These are phyloP conservation scores for Cladosporium austrohemisphaericum DNA, from an alignment of 2,329 filamentous ascomycete genomes.

Conservation along the genomic window DNA sequence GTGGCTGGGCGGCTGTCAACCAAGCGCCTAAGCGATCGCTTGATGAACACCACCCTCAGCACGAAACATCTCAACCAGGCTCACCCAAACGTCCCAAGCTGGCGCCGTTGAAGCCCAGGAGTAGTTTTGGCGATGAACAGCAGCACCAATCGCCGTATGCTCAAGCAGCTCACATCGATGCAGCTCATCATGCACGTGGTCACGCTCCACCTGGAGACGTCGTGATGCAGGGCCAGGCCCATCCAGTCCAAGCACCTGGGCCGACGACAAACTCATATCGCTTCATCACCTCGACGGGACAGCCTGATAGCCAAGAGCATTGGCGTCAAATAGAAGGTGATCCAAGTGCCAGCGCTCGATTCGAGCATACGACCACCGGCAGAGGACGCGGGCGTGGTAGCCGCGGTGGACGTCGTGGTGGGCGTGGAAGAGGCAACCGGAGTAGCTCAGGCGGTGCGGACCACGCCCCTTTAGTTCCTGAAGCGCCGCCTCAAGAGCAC, in stretches of 20 bases:
- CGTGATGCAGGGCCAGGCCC: not conserved
- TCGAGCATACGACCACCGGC: not conserved
- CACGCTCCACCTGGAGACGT: conserved; percentile 1
- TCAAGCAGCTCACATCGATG: conserved; percentile 4
- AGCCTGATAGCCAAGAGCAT: conserved; percentile 27
- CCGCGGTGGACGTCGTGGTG: conserved; percentile 33
- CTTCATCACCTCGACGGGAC: conserved; percentile 32
- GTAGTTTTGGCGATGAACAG: conserved; percentile 29
- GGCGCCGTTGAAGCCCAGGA: conserved; percentile 35
- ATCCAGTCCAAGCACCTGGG: conserved; percentile 19
- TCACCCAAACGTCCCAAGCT: conserved; percentile 47
- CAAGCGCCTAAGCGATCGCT: conserved; percentile 39
- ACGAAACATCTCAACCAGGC: conserved; percentile 30
- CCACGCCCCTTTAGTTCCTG: conserved; percentile 18
- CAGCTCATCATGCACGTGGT: conserved; percentile 2
- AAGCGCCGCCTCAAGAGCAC: conserved; percentile 26
- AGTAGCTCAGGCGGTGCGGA: conserved; percentile 21
- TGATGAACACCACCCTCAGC: conserved; percentile 34
- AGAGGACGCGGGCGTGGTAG: conserved; percentile 21
- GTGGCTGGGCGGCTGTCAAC: conserved; percentile 44
- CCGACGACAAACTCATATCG: conserved; percentile 26
- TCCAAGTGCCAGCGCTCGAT: not conserved
- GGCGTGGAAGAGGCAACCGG: conserved; percentile 34
- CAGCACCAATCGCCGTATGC: conserved; percentile 16
- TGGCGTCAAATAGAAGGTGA: conserved; percentile 25